Evolutionary conservation across 345 rosid genomes (phyloP).

Genomic region (Brassica incana): DNA sequence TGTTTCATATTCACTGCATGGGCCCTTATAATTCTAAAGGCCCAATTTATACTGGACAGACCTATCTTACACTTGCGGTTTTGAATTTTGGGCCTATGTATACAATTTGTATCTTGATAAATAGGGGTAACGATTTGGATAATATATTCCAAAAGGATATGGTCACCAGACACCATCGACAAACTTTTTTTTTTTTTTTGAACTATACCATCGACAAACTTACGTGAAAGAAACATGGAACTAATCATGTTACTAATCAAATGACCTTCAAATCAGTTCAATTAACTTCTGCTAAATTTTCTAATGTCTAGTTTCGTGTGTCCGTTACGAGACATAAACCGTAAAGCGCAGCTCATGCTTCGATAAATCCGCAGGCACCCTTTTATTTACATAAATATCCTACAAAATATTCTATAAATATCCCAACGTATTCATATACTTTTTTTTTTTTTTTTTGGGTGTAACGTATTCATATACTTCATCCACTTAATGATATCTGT

Average conservation of each 20-base stretch:
- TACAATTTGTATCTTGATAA: background rate
- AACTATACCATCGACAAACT: background rate
- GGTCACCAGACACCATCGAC: background rate
- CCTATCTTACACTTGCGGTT: background rate
- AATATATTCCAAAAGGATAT: background rate
- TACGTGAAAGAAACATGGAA: background rate
- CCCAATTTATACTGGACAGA: background rate
- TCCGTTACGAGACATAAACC: background rate
- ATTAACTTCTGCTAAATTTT: background rate
- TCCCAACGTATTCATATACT: background rate
- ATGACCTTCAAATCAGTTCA: conserved; percentile 17
- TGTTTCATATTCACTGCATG: background rate
- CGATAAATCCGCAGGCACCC: background rate
- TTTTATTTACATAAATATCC: background rate
- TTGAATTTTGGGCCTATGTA: background rate
- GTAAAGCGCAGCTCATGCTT: conserved; percentile 3
- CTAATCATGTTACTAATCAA: background rate
- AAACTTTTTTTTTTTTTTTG: too few species aligned
- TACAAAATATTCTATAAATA: conserved; percentile 6
- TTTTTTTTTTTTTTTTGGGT: background rate
- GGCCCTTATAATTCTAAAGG: background rate
- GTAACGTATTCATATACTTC: background rate
- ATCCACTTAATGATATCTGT: background rate
- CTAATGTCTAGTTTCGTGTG: background rate
- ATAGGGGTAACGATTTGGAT: background rate